Evolutionary conservation across 2,329 filamentous ascomycete genomes (phyloP), one percentile per base, ranked within the genome.

Genomic region (Rhexocercosporidium sp.): DNA sequence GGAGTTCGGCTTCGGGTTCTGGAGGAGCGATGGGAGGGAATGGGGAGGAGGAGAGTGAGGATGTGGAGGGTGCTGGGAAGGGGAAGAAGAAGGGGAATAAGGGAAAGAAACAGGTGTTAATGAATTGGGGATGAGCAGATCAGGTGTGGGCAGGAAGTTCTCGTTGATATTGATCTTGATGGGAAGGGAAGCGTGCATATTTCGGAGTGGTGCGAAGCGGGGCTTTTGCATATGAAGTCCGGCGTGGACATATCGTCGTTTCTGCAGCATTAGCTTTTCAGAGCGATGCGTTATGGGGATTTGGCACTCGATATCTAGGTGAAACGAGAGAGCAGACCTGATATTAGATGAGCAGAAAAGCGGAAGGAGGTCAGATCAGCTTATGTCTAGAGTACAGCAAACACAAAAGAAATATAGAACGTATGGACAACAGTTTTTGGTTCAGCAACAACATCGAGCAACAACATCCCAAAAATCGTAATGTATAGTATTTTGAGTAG

Each of bases 71-170:
- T 2, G 71, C 1, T 74, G 68, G 66, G 14, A 84, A 83, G 70
- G 81, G 82, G 0, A 87, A 86, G 75, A 88, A 87, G 78, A 87
- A 84, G 69, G 81, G 81, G 3, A 86, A 86, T 67, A 86, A 88
- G 78, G 85, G 83, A 20, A 88, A 88, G 76, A 89, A 88, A 76
- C 81, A 88, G 75, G 85, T 90, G 8, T 77, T 89, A 59, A 85
- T 87, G 49, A 84, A 86, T 73, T 89, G 87, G 87, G 87, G 87
- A 34, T 74, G 54, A 70, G 54, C 20, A 7, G 25, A 8, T 11
- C 12, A 7, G 5, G n/a, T 34, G 22, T 18, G 14, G 8, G 29
- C 29, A 22, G 14, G 25, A 31, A 14, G 29, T 25, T 20, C 12
- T 22, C 18, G 14, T 12, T 44, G 2, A 5, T 27, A 12, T 37